A percentile compares a stretch with the other conserved stretches of the same genome.
These are phyloP conservation scores for Sugiyamaella pinicola DNA, from an alignment of 1,139 yeast species.

Conservation along the genomic window DNA sequence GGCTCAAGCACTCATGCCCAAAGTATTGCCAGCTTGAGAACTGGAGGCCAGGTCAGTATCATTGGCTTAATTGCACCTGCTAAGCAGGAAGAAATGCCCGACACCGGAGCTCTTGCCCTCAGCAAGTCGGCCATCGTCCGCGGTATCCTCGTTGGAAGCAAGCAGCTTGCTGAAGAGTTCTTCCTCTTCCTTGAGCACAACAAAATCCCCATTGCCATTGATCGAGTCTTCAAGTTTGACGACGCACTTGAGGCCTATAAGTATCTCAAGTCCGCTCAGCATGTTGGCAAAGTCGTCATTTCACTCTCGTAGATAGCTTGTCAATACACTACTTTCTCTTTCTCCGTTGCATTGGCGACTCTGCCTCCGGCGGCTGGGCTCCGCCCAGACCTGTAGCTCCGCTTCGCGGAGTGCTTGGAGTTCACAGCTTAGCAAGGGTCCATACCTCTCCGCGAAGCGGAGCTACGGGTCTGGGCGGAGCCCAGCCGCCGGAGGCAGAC, in stretches of 20 bases:
- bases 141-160: slow-evolving; percentile 26
- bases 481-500: too few relatives aligned
- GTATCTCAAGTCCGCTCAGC: slow-evolving; percentile 21
- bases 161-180: slow-evolving; percentile 22
- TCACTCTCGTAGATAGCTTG: background rate
- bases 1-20: slow-evolving; percentile 25
- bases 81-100: slow-evolving; percentile 22
- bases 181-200: slow-evolving; percentile 24
- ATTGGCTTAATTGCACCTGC: slow-evolving; percentile 26
- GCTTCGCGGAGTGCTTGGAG: too few relatives aligned
- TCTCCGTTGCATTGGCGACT: too few relatives aligned
- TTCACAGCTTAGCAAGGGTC: too few relatives aligned
- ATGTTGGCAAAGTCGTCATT: slow-evolving; percentile 27
- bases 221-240: slow-evolving; percentile 23
- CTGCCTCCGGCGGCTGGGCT: too few relatives aligned
- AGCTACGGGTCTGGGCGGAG: too few relatives aligned
- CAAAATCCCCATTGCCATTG: slow-evolving; percentile 24
- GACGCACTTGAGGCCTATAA: slow-evolving; percentile 25
- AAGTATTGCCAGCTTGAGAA: slow-evolving; percentile 21
- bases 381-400: too few relatives aligned
- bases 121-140: slow-evolving; percentile 21
- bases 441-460: too few relatives aligned
- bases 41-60: slow-evolving; percentile 24
- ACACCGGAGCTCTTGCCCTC: slow-evolving; percentile 19
- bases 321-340: too few relatives aligned